phyloP scores from a whole-genome alignment of 176 grass and related monocot genomes.

The Triticum turgidum region DNA sequence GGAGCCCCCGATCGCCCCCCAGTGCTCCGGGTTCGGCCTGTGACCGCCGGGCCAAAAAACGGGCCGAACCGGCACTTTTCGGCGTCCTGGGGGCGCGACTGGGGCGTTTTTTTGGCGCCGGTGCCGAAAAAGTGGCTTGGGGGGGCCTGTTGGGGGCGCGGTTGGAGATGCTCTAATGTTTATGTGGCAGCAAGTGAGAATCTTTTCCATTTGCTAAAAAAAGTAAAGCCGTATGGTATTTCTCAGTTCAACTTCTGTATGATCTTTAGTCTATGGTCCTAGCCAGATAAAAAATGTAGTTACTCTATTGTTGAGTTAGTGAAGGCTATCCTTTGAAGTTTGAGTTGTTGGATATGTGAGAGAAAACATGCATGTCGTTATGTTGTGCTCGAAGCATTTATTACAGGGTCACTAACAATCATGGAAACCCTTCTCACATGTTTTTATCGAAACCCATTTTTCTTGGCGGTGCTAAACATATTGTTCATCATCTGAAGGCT shows the following conservation, averaged over 20 bases:
- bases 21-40: no score
- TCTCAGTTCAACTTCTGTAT: slow-evolving; percentile 6
- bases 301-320: neutral
- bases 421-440: neutral
- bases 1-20: no score
- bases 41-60: no score
- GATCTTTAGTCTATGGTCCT: neutral
- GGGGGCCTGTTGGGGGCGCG: no score
- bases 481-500: neutral
- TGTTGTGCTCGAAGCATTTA: neutral
- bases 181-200: neutral
- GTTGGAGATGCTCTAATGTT: neutral
- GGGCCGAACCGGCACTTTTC: no score
- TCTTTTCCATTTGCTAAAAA: neutral
- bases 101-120: no score
- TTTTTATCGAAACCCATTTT: neutral
- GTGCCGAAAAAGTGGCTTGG: no score
- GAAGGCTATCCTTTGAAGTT: neutral
- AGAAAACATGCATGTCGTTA: neutral
- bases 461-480: slow-evolving; percentile 1
- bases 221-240: neutral
- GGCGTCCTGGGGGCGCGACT: no score
- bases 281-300: neutral
- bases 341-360: neutral
- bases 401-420: neutral